A percentile compares a stretch with the other conserved stretches of the same genome.
These are phyloP conservation scores for Phytophthora parvispora DNA, from an alignment of 352 stramenopile genomes.

Conservation along the genomic window DNA sequence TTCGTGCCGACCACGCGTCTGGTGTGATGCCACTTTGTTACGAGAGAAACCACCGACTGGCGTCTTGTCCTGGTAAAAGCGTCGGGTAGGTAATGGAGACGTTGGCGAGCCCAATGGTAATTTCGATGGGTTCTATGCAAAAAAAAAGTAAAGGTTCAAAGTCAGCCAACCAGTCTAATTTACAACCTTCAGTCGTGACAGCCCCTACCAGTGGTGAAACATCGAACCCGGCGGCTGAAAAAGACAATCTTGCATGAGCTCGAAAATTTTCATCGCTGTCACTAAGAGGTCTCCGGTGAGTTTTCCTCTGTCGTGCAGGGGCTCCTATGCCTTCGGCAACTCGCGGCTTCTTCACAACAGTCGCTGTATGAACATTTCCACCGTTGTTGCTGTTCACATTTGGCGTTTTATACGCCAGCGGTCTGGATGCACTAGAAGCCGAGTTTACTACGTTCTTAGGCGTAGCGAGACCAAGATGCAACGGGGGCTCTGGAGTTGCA, in stretches of 20 bases:
- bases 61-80: slow-evolving; percentile 32
- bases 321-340: slow-evolving; percentile 41
- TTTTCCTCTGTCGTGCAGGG: slow-evolving; percentile 57
- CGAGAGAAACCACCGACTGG: slow-evolving; percentile 5
- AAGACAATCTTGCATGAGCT: slow-evolving; percentile 64
- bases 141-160: neutral
- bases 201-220: slow-evolving; percentile 59
- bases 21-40: slow-evolving; percentile 8
- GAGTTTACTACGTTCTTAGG: slow-evolving; percentile 20
- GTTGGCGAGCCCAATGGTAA: slow-evolving; percentile 24
- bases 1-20: slow-evolving; percentile 37
- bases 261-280: slow-evolving; percentile 68
- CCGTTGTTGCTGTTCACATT: slow-evolving; percentile 27
- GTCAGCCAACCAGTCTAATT: slow-evolving; percentile 4
- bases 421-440: slow-evolving; percentile 8
- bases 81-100: slow-evolving; percentile 20
- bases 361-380: slow-evolving; percentile 28
- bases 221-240: slow-evolving; percentile 66
- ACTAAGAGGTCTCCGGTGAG: slow-evolving; percentile 55
- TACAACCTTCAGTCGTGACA: neutral
- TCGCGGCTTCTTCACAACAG: slow-evolving; percentile 69
- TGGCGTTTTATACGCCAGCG: slow-evolving; percentile 49
- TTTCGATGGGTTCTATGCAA: slow-evolving; percentile 30
- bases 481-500: slow-evolving; percentile 41
- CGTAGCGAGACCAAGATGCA: slow-evolving; percentile 32